phyloP scores from a whole-genome alignment of 345 rosid genomes.

The Excoecaria agallocha region DNA sequence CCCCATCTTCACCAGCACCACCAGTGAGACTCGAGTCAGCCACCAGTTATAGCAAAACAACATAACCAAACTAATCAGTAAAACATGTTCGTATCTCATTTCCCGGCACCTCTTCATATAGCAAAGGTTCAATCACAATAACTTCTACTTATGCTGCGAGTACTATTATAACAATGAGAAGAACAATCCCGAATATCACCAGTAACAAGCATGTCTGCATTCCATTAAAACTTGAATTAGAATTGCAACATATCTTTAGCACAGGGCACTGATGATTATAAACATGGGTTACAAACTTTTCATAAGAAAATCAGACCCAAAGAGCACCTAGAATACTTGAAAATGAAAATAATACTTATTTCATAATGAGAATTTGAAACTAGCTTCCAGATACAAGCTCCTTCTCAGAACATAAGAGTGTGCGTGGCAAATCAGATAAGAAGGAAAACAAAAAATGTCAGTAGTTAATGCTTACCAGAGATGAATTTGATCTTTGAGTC shows the following conservation, averaged over 20 bases:
- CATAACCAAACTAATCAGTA: constrained; percentile 12
- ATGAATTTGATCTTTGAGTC: constrained; percentile 83
- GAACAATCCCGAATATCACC: constrained; percentile 84
- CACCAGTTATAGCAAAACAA: constrained; percentile 6
- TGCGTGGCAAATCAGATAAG: too few species aligned
- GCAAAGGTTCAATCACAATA: neutral
- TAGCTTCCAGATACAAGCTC: neutral
- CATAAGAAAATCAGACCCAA: neutral
- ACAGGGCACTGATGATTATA: neutral
- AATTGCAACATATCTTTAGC: neutral
- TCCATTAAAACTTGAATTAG: neutral
- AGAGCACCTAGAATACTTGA: neutral
- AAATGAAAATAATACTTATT: neutral
- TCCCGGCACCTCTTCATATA: constrained; percentile 12
- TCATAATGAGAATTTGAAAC: neutral
- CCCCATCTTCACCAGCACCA: too few species aligned
- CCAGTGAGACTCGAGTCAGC: constrained; percentile 16
- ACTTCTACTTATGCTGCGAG: constrained; percentile 49
- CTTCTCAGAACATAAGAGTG: neutral
- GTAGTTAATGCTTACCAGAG: constrained; percentile 53
- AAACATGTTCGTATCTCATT: constrained; percentile 11
- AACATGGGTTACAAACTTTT: neutral
- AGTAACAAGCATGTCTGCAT: constrained; percentile 79
- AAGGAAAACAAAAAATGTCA: neutral
- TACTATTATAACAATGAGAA: constrained; percentile 74